Evolutionary conservation across 2,329 filamentous ascomycete genomes (phyloP).

Genomic region (Calycina herbarum): DNA sequence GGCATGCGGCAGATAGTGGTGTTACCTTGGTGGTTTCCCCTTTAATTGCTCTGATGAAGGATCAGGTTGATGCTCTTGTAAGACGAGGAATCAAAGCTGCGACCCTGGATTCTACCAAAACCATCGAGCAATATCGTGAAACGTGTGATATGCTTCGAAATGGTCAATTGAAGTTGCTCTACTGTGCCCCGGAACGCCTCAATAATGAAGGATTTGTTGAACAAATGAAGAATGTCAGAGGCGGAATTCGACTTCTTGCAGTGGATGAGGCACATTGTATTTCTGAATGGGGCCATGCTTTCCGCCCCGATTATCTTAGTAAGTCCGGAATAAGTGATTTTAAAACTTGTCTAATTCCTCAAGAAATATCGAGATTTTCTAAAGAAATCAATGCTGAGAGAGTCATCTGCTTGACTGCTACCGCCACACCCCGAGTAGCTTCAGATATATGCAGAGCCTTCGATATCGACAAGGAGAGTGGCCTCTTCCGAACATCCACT

Average conservation of each 20-base stretch:
- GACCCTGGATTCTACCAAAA: conserved; percentile 57
- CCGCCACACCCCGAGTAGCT: conserved; percentile 56
- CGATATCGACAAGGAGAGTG: conserved; percentile 44
- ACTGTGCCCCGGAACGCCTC: conserved; percentile 59
- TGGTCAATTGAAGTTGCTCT: conserved; percentile 53
- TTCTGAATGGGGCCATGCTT: conserved; percentile 55
- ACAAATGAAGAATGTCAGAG: conserved; percentile 53
- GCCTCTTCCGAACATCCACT: conserved; percentile 58
- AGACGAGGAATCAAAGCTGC: conserved; percentile 52
- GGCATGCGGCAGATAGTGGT: conserved; percentile 37
- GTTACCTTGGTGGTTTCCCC: conserved; percentile 58
- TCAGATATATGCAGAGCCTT: conserved; percentile 56
- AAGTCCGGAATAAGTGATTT: not conserved
- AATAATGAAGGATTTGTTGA: conserved; percentile 62
- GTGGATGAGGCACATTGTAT: conserved; percentile 62
- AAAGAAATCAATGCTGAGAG: conserved; percentile 56
- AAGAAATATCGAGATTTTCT: conserved; percentile 53
- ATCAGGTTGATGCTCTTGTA: conserved; percentile 57
- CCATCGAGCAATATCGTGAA: conserved; percentile 40
- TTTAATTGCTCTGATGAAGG: conserved; percentile 59
- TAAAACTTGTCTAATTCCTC: conserved; percentile 7
- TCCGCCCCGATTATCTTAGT: conserved; percentile 53
- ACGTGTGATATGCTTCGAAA: conserved; percentile 47
- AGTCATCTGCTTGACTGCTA: conserved; percentile 61
- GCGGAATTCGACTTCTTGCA: conserved; percentile 56